Evolutionary conservation across 139 green algal genomes (phyloP), one percentile per base, ranked within the genome.

Genomic region (Pycnococcus provasolii): DNA sequence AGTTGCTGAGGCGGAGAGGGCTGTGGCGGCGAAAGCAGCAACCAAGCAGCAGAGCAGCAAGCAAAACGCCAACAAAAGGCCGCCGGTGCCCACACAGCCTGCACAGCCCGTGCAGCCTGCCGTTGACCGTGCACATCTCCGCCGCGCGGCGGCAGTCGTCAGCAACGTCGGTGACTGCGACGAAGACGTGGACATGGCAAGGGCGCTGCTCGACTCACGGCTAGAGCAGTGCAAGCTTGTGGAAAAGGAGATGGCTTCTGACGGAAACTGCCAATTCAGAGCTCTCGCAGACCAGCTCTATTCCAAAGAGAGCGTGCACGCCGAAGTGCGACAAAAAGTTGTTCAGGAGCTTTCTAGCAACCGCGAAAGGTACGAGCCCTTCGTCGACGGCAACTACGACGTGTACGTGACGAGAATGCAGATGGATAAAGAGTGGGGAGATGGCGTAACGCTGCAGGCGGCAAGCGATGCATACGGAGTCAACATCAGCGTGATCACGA

Each of bases 231-330:
- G 75, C 64, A 48, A 48, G 13, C 42, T 76, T 9, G 45, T n/a
- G 26, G 70, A 76, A 44, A 75, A 75, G 2, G 50, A 60, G 45
- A 66, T 76, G 42, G 11, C 42, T 6, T 66, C 66, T 3, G 70
- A 76, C 64, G 70, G 70, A 7, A 76, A 76, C 70, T 76, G 70
- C 53, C 67, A 73, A 41, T 76, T 76, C 42, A 50, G 70, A 48
- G 60, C 70, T 9, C 55, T 76, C 45, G 42, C 45, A 15, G 70
- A 76, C 47, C 70, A 76, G 45, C 43, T 76, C 1, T 76, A 61
- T 45, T 13, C 40, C 3, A 58, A 67, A 11, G 48, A 62, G 45
- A 48, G 71, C 45, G 45, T 47, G 6, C 70, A 76, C 70, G 64
- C 51, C 13, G 50, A 52, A 26, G 26, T 26, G 26, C 26, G 26